Evolutionary conservation across 371 early-diverging fungal species (phyloP), one percentile per base, ranked within the genome.

Genomic region (Dinochytrium kinnereticum): DNA sequence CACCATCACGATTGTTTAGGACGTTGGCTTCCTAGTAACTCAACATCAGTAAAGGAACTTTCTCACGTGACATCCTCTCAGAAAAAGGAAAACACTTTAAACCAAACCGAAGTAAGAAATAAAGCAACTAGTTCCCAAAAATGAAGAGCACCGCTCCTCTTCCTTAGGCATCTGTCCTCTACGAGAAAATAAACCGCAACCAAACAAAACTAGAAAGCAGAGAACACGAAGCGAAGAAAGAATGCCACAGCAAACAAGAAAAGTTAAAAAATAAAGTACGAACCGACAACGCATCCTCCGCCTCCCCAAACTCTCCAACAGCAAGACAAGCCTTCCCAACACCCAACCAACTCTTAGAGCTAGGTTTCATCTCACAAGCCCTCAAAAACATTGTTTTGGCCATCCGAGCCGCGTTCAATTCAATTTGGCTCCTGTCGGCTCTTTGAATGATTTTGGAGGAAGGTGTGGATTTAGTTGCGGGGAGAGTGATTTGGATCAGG

Each of bases 211-310:
- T n/a, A n/a, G n/a, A n/a, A n/a, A n/a, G n/a, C n/a, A n/a, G n/a
- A n/a, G n/a, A n/a, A n/a, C n/a, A n/a, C n/a, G n/a, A n/a, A n/a
- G n/a, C n/a, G n/a, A n/a, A n/a, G n/a, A n/a, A n/a, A n/a, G n/a
- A n/a, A n/a, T n/a, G n/a, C n/a, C n/a, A n/a, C n/a, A n/a, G n/a
- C n/a, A n/a, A n/a, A n/a, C n/a, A n/a, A n/a, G n/a, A n/a, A n/a
- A n/a, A n/a, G n/a, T n/a, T n/a, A n/a, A 44, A 44, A 44, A 44
- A 44, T 13, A 7, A 19, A 36, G 31, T 51, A 37, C 78, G 55
- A 66, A 87, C 87, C 50, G 85, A 75, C 38, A 87, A 65, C 0
- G 84, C 81, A 61, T 84, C 85, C 70, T 87, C 87, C n/a, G 87
- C 86, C 50, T 87, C 86, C 13, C 74, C 79, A 31, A 61, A 79